phyloP scores from a whole-genome alignment of 1,284 basidiomycete species.

The Inonotus hispidus region DNA sequence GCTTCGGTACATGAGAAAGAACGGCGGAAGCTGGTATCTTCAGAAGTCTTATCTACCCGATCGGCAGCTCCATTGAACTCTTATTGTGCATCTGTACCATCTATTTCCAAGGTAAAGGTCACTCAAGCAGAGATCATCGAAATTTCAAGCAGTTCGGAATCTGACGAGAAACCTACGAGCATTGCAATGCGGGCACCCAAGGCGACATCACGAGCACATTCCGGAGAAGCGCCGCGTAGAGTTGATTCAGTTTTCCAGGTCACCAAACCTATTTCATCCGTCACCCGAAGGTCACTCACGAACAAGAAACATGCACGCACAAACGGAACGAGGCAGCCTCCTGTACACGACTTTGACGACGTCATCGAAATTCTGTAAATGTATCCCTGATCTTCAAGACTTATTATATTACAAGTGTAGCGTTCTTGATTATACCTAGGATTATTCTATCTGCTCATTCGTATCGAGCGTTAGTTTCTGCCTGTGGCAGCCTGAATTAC shows the following conservation, averaged over 20 bases:
- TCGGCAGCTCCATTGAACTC: background rate
- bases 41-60: background rate
- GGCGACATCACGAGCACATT: background rate
- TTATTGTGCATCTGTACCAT: too few species aligned
- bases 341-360: background rate
- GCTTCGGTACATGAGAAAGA: too few species aligned
- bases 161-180: background rate
- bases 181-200: background rate
- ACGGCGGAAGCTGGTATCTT: background rate
- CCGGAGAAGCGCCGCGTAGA: background rate
- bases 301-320: background rate
- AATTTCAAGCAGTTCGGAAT: slow-evolving; percentile 1
- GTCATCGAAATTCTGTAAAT: background rate
- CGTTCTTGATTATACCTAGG: background rate
- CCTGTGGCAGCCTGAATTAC: too few species aligned
- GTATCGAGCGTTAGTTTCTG: background rate
- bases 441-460: background rate
- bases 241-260: background rate
- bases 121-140: background rate
- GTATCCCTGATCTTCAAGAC: too few species aligned
- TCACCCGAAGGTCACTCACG: background rate
- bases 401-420: background rate
- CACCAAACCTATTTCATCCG: background rate
- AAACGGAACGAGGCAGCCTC: background rate
- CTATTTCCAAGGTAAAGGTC: background rate